These are phyloP conservation scores for Nicotiana rustica DNA, from an alignment of 305 asterid species.

Conservation along the genomic window DNA sequence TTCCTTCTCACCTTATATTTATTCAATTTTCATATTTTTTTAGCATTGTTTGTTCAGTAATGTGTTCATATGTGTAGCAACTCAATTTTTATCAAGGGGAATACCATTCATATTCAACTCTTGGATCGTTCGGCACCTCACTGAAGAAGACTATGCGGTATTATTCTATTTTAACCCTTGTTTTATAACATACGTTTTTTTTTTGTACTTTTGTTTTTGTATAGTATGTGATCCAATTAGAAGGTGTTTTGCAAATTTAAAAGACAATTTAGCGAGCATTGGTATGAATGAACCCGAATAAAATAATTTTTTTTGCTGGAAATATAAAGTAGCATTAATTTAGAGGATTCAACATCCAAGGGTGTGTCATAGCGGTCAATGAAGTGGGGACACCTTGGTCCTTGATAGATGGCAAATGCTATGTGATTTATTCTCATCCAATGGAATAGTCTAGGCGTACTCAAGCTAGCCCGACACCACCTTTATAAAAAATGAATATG, in stretches of 20 bases:
- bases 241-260: neutral
- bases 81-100: slow-evolving; percentile 87
- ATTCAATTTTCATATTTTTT: neutral
- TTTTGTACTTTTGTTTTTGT: neutral
- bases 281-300: neutral
- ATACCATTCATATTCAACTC: slow-evolving; percentile 89
- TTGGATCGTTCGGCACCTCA: slow-evolving; percentile 86
- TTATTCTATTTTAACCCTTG: slow-evolving; percentile 13
- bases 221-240: no score
- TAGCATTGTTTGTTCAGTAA: neutral
- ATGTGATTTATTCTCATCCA: neutral
- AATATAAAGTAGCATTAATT: neutral
- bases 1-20: slow-evolving; percentile 4
- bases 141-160: slow-evolving; percentile 85
- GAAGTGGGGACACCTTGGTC: no score
- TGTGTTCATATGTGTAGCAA: slow-evolving; percentile 56
- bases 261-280: neutral
- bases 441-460: neutral
- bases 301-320: no score
- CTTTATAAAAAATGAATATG: no score
- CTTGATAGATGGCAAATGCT: no score
- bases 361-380: neutral
- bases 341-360: neutral
- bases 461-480: neutral
- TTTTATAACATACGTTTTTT: neutral